Evolutionary conservation across 2,329 filamentous ascomycete species (phyloP), one percentile per base, ranked within the genome.

Genomic region (Podosphaera leucotricha): DNA sequence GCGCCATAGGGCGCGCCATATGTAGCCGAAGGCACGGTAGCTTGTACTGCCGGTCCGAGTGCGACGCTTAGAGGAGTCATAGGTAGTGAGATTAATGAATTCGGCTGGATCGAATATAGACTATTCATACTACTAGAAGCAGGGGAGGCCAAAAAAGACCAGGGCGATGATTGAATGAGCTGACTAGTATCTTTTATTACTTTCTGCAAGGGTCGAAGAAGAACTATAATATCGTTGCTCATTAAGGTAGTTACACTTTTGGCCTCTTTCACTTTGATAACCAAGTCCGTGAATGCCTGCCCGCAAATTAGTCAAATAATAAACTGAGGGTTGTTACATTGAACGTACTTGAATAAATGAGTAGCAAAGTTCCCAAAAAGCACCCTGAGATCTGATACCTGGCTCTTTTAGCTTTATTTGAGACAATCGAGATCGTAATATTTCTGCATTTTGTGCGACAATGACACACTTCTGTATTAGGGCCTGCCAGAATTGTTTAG

Each of bases 51-150:
- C 5, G 86, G 84, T 0, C 86, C 87, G 4, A 94, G 67, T 1
- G 86, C 86, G 15, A 85, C 86, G 53, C 82, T 90, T 48, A 93
- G 71, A 6, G 87, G 86, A 1, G 86, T 94, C 54, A 90, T 84
- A 7, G 86, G 85, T 33, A 85, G 62, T 10, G 71, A 66, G 8
- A 70, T 63, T 19, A 67, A 65, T 40, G 69, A 69, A 11, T 65
- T 68, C 42, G 57, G 61, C 36, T 57, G 53, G 15, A 49, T 43
- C 16, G 35, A 52, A 36, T 54, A 56, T 6, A 47, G 46, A 36
- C 52, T 50, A 43, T 52, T 56, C 5, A 46, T 46, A 24, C 45
- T 46, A 18, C 47, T 54, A n/a, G 44, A 43, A 41, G 53, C 48
- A 36, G 52, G 48, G 5, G 50, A 47, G 10, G 55, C 49, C 38